phyloP scores from a whole-genome alignment of 169 alveolate species.

The Plasmodium cynomolgi region DNA sequence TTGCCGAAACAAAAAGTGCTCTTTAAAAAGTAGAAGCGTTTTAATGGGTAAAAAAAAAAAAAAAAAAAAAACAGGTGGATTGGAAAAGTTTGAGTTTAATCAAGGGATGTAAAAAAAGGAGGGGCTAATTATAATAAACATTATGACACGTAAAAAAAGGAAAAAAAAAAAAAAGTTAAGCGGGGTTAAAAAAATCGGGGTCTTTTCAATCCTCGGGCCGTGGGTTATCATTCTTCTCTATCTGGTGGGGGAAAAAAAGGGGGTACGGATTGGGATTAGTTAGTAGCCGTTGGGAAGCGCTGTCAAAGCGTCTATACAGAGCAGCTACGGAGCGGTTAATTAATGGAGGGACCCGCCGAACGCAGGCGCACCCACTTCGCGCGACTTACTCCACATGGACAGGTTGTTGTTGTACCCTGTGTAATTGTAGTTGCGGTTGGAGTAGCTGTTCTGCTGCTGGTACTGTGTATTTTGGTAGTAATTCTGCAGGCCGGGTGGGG shows the following conservation, averaged over 20 bases:
- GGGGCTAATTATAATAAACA: not conserved
- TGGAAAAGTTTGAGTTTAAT: not conserved
- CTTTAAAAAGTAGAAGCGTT: not conserved
- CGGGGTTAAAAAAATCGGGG: not conserved
- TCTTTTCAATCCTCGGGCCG: not conserved
- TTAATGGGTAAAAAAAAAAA: not conserved
- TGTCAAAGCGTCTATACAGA: not conserved
- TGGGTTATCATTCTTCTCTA: constrained; percentile 56
- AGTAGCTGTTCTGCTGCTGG: constrained; percentile 69
- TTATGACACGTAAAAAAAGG: not conserved
- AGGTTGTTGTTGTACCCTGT: constrained; percentile 61
- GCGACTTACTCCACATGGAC: constrained; percentile 75
- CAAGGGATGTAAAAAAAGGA: not conserved
- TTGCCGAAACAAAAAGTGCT: not conserved
- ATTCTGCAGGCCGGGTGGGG: constrained; percentile 72
- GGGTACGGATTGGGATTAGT: not conserved
- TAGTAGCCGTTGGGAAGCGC: not conserved
- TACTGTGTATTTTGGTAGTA: constrained; percentile 64
- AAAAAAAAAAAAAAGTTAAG: not conserved
- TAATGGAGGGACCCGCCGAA: not conserved
- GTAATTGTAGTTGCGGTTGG: constrained; percentile 57
- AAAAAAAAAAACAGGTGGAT: not conserved
- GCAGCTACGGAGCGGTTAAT: not conserved
- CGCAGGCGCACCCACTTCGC: not conserved
- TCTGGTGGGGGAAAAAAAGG: constrained; percentile 18